Evolutionary conservation across 2,329 filamentous ascomycete genomes (phyloP), one percentile per base, ranked within the genome.

Genomic region (Alternaria consortialis): DNA sequence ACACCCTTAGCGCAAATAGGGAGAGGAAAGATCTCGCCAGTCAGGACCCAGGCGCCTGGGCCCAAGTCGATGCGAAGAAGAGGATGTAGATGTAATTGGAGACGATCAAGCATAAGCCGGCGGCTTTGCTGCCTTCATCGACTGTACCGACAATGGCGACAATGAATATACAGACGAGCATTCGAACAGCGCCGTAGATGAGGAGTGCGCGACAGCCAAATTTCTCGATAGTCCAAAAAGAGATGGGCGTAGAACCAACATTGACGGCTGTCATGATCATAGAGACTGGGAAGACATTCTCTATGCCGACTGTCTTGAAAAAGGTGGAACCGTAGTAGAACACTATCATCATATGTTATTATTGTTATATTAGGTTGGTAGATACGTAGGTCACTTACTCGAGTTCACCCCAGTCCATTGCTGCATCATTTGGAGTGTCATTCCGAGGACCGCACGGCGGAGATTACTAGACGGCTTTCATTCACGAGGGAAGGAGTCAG

Each of bases 1-100:
- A 97, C 92, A 82, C 93, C 93, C 69, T 92, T 91, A 40, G 93
- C 91, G 74, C 93, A 91, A 80, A 97, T 94, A 63, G 91, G 92
- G 55, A 97, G 87, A 59, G 93, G 92, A 87, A 91, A 97, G 80
- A 95, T 91, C 83, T 97, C 93, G 77, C 93, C 93, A 73, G 95
- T 94, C 70, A 96, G 86, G 58, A 85, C 84, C 86, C 86, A 88
- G 27, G 85, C 85, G 57, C 84, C 90, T 7, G 92, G 92, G 54
- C 93, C 93, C 92, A 97, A 66, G 93, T 97, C 60, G 87, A 89
- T 62, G 93, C 93, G 79, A 97, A 97, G 86, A 90, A 94, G 86
- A 92, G 93, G 84, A 97, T 94, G 86, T 93, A 95, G 83, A 97
- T 89, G 82, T 89, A 91, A 76, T 95, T 95, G 83, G 96, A 95